Conservation (phyloP, 257 asterid species). For the Ocimum tenuiflorum region DNA sequence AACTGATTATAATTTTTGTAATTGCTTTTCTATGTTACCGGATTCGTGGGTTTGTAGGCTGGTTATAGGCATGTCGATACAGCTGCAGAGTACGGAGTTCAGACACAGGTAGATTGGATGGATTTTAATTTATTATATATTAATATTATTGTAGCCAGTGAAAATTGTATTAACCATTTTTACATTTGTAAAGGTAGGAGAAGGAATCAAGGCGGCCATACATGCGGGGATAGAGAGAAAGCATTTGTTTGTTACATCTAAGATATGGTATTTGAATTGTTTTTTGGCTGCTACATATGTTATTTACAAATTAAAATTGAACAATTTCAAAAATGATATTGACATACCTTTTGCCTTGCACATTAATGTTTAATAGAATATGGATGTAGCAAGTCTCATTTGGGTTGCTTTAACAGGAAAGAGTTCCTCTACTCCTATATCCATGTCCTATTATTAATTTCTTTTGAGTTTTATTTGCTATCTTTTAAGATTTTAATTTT, state of each 20-base stretch:
- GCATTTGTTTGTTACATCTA: constrained; percentile 49
- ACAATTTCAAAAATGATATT: too few relatives aligned
- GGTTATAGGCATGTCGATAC: constrained; percentile 76
- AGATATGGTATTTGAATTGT: constrained; percentile 40
- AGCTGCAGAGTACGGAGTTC: constrained; percentile 53
- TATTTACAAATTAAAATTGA: background rate
- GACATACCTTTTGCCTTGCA: too few relatives aligned
- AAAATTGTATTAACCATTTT: background rate
- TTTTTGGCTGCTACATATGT: background rate
- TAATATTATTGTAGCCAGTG: too few relatives aligned
- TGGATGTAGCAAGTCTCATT: too few relatives aligned
- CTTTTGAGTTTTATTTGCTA: too few relatives aligned
- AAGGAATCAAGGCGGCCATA: constrained; percentile 45
- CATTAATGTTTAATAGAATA: too few relatives aligned
- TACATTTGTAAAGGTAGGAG: constrained; percentile 38
- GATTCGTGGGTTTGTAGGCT: constrained; percentile 30
- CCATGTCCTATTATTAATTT: too few relatives aligned
- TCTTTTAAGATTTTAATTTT: too few relatives aligned
- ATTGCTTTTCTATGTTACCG: background rate
- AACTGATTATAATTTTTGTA: too few relatives aligned
- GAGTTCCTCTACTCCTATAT: too few relatives aligned
- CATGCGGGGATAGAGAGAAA: constrained; percentile 60
- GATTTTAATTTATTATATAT: background rate
- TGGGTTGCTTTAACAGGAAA: too few relatives aligned
- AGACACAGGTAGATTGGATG: constrained; percentile 29